Conservation (phyloP, 2,329 filamentous ascomycete genomes). For the Arthrobotrys sinensis region DNA sequence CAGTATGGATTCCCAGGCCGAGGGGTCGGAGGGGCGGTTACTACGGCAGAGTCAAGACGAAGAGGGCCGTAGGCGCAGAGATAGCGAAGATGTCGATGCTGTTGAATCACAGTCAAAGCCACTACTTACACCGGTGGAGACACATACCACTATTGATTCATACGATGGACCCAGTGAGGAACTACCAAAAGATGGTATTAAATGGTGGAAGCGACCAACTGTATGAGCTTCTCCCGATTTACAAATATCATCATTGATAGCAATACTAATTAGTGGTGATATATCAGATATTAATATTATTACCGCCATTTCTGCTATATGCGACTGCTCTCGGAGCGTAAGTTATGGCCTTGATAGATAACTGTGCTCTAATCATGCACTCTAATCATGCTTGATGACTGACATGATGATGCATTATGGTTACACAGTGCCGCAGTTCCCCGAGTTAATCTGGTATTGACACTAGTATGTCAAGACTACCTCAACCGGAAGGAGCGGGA, state of each 20-base stretch:
- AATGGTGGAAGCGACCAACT: constrained; percentile 63
- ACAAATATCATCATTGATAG: background rate
- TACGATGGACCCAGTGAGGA: constrained; percentile 34
- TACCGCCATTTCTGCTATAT: constrained; percentile 84
- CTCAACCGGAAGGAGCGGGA: constrained; percentile 78
- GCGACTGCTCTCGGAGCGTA: constrained; percentile 87
- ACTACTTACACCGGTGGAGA: constrained; percentile 30
- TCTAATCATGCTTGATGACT: background rate
- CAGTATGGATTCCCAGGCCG: constrained; percentile 31
- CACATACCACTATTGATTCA: background rate
- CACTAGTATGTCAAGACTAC: constrained; percentile 86
- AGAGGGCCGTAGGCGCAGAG: background rate
- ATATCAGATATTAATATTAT: constrained; percentile 79
- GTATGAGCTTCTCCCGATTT: constrained; percentile 11
- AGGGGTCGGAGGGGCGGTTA: constrained; percentile 34
- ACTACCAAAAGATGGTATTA: constrained; percentile 9
- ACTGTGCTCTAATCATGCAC: background rate
- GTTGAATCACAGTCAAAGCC: constrained; percentile 43
- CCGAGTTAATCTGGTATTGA: constrained; percentile 74
- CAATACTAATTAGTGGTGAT: background rate
- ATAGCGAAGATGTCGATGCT: constrained; percentile 9
- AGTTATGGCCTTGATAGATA: constrained; percentile 24
- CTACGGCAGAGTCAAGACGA: constrained; percentile 9
- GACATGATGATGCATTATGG: background rate
- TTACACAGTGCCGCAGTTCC: constrained; percentile 62